Conservation (phyloP, 495 filamentous ascomycete genomes). For the Penicillium macrosclerotiorum region DNA sequence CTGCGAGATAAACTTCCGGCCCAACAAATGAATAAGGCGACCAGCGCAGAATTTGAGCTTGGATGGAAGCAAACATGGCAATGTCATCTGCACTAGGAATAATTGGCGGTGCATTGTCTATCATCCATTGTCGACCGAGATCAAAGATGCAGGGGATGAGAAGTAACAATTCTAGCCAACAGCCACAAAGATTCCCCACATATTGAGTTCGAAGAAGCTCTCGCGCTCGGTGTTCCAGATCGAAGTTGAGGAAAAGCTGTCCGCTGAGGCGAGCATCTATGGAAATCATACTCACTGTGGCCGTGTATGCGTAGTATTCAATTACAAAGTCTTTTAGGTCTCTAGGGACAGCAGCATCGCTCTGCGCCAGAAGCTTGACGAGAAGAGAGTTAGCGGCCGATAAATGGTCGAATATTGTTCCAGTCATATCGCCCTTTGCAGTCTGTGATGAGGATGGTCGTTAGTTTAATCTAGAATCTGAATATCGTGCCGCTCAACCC, state of each 20-base stretch:
- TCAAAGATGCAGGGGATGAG: conserved; percentile 39
- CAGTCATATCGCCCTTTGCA: conserved; percentile 39
- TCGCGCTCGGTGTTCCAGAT: conserved; percentile 35
- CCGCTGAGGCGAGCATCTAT: conserved; percentile 35
- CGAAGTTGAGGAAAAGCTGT: conserved; percentile 35
- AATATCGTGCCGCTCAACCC: not conserved
- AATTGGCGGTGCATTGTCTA: conserved; percentile 18
- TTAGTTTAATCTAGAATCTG: conserved; percentile 4
- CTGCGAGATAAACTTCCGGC: conserved; percentile 33
- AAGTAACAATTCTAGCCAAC: conserved; percentile 36
- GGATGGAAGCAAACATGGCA: conserved; percentile 40
- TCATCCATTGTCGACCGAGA: conserved; percentile 40
- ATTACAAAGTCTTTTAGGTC: conserved; percentile 41
- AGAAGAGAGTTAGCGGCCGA: conserved; percentile 34
- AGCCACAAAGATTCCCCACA: conserved; percentile 37
- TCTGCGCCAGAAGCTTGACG: conserved; percentile 30
- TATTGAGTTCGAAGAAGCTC: conserved; percentile 29
- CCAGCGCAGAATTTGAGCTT: conserved; percentile 36
- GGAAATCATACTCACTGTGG: conserved; percentile 44
- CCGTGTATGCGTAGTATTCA: conserved; percentile 41
- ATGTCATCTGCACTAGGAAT: conserved; percentile 36
- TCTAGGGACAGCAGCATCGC: conserved; percentile 31
- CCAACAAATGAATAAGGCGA: conserved; percentile 29
- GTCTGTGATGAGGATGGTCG: conserved; percentile 19
- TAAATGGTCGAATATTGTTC: conserved; percentile 38